These are phyloP conservation scores for Tricholoma saponaceum DNA, from an alignment of 768 basidiomycete genomes.

Conservation along the genomic window DNA sequence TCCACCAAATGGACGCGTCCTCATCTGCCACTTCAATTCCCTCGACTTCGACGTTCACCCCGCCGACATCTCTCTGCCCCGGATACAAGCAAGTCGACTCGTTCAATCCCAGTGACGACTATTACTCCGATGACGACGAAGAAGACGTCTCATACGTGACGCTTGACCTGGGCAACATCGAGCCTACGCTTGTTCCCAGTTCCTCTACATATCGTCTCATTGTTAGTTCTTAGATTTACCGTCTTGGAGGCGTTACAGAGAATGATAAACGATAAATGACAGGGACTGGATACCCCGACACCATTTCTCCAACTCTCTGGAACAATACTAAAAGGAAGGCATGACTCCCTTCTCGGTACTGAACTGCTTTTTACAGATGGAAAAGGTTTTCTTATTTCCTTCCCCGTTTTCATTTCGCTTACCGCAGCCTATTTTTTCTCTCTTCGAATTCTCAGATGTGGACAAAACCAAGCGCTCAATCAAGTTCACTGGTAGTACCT, in stretches of 20 bases:
- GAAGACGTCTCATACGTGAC: slow-evolving; percentile 68
- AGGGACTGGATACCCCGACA: slow-evolving; percentile 77
- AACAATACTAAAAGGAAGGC: slow-evolving; percentile 66
- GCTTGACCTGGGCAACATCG: slow-evolving; percentile 66
- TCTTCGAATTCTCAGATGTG: slow-evolving; percentile 30
- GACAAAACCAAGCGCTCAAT: slow-evolving; percentile 50
- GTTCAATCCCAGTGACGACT: slow-evolving; percentile 67
- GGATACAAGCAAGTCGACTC: slow-evolving; percentile 65
- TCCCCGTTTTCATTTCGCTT: neutral
- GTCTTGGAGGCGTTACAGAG: neutral
- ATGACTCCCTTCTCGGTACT: slow-evolving; percentile 66
- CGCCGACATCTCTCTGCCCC: slow-evolving; percentile 36
- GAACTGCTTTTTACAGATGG: slow-evolving; percentile 74
- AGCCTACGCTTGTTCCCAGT: slow-evolving; percentile 73
- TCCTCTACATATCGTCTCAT: slow-evolving; percentile 70
- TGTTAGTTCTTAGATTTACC: slow-evolving; percentile 37
- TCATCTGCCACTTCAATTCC: neutral
- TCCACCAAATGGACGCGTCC: neutral
- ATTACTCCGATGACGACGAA: slow-evolving; percentile 34
- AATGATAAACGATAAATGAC: neutral
- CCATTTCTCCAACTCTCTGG: slow-evolving; percentile 78
- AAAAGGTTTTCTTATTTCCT: slow-evolving; percentile 40
- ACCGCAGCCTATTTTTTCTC: neutral
- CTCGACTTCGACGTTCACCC: neutral
- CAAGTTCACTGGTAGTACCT: slow-evolving; percentile 54